A percentile compares a stretch with the other conserved stretches of the same genome.
Evolutionary conservation across 192 early-diverging fungal species (phyloP).

Genomic region (Diversispora eburnea): DNA sequence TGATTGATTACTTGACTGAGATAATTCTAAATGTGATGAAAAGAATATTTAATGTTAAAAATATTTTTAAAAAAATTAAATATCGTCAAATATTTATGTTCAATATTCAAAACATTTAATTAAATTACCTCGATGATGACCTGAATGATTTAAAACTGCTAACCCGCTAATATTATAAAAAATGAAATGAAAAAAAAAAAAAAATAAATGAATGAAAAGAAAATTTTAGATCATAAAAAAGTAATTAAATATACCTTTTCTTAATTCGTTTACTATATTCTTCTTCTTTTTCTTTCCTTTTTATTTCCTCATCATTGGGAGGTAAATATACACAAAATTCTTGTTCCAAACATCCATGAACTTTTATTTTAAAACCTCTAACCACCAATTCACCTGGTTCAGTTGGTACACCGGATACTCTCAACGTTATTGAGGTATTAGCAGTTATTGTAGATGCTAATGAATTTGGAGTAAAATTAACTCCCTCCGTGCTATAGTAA

Average conservation of each 20-base stretch:
- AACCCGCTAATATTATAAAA: too few relatives aligned
- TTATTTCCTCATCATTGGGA: conserved; percentile 29
- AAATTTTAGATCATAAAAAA: not conserved
- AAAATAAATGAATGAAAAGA: too few relatives aligned
- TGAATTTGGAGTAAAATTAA: conserved; percentile 55
- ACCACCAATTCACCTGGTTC: conserved; percentile 58
- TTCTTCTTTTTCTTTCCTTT: conserved; percentile 25
- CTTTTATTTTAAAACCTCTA: conserved; percentile 56
- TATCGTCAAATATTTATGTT: not conserved
- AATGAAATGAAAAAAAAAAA: too few relatives aligned
- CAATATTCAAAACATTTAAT: too few relatives aligned
- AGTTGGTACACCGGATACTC: conserved; percentile 61
- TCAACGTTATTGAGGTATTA: conserved; percentile 56
- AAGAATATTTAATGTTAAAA: not conserved
- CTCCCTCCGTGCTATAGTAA: conserved; percentile 52
- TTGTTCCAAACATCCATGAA: conserved; percentile 52
- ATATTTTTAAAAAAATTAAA: not conserved
- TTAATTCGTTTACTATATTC: conserved; percentile 28
- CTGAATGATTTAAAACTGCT: not conserved
- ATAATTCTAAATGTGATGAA: not conserved
- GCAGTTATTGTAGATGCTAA: conserved; percentile 65
- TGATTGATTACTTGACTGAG: not conserved
- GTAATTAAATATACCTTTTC: conserved; percentile 1
- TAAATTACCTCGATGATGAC: conserved; percentile 11
- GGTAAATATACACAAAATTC: conserved; percentile 45